Percentiles rank a stretch among this genome's conserved stretches.
These are phyloP conservation scores for Clonostachys rhizophaga DNA, from an alignment of 2,329 filamentous ascomycete genomes.

Conservation along the genomic window DNA sequence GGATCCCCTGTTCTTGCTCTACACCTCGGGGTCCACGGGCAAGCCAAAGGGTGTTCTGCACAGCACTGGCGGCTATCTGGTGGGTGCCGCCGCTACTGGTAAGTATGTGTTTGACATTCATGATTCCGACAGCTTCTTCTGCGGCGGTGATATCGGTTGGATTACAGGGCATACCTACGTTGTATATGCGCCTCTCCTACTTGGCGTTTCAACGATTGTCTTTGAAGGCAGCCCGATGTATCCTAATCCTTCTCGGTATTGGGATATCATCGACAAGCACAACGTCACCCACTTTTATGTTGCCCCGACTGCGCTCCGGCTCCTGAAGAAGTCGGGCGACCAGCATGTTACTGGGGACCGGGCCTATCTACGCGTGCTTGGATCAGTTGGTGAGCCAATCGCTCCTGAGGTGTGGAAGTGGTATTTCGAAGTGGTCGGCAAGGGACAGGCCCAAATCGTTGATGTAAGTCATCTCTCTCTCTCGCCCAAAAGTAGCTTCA, in stretches of 20 bases:
- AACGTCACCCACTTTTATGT: slow-evolving; percentile 97
- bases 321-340: slow-evolving; percentile 93
- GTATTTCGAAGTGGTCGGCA: slow-evolving; percentile 95
- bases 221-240: slow-evolving; percentile 98
- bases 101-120: slow-evolving; percentile 99
- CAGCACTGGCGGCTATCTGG: slow-evolving; percentile 90
- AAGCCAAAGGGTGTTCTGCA: slow-evolving; percentile 99
- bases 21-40: slow-evolving; percentile 95
- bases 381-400: slow-evolving; percentile 97
- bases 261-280: slow-evolving; percentile 96
- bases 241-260: slow-evolving; percentile 96
- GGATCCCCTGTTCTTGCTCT: slow-evolving; percentile 94
- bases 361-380: slow-evolving; percentile 88
- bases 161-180: slow-evolving; percentile 99
- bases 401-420: slow-evolving; percentile 99
- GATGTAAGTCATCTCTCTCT: slow-evolving; percentile 63
- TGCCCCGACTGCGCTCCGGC: slow-evolving; percentile 84
- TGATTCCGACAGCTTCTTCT: slow-evolving; percentile 90
- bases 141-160: slow-evolving; percentile 97
- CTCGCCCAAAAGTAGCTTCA: neutral
- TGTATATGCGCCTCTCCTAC: slow-evolving; percentile 88
- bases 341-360: slow-evolving; percentile 76
- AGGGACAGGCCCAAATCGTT: slow-evolving; percentile 86
- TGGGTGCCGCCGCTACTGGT: slow-evolving; percentile 87
- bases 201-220: slow-evolving; percentile 91